phyloP scores from a whole-genome alignment of 2,329 filamentous ascomycete species.

The Cadophora sp. region DNA sequence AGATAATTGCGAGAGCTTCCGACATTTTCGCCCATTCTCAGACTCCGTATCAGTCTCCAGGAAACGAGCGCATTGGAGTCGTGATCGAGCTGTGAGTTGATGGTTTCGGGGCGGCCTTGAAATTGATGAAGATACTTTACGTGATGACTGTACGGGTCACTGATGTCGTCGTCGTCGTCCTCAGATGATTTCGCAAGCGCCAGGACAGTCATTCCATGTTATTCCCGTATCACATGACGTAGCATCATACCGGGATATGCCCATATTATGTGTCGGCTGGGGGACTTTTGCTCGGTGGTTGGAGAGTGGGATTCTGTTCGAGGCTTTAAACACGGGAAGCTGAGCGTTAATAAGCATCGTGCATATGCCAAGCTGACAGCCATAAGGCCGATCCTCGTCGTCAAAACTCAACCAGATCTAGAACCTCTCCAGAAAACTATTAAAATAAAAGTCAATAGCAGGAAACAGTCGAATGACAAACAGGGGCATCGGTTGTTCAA shows the following conservation, averaged over 20 bases:
- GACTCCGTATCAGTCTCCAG: neutral
- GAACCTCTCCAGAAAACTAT: too few species aligned
- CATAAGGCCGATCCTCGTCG: neutral
- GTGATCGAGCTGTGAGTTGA: neutral
- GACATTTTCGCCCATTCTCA: conserved; percentile 2
- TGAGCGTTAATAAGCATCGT: conserved; percentile 3
- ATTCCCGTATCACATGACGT: neutral
- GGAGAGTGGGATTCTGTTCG: neutral
- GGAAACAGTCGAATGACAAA: too few species aligned
- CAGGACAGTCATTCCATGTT: neutral
- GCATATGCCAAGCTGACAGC: conserved; percentile 13
- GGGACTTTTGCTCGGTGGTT: conserved; percentile 4
- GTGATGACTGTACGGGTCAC: neutral
- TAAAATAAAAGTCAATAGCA: too few species aligned
- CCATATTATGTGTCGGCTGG: neutral
- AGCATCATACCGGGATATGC: neutral
- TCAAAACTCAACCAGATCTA: neutral
- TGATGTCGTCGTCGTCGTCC: neutral
- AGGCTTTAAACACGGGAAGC: neutral
- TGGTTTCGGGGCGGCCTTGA: neutral
- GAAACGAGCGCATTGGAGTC: neutral
- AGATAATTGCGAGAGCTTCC: conserved; percentile 7
- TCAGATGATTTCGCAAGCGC: neutral
- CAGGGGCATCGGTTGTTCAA: too few species aligned
- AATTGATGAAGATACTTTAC: neutral